Conservation (phyloP, 306 rosid genomes). For the Glycine tomentella region DNA sequence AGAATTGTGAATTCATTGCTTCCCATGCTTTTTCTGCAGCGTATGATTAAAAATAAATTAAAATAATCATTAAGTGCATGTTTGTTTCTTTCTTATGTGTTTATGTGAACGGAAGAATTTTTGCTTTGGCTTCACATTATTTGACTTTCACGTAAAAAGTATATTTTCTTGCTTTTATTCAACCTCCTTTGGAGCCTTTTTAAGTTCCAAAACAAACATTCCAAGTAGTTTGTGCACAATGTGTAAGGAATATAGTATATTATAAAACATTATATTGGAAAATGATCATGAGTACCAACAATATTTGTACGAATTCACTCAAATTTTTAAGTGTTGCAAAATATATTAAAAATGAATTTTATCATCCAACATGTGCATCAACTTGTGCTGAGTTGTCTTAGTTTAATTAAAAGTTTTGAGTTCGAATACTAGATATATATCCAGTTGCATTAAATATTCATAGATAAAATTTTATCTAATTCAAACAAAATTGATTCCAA, state of each 20-base stretch:
- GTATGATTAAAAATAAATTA: background rate
- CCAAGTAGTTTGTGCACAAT: background rate
- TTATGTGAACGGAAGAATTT: background rate
- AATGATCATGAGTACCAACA: background rate
- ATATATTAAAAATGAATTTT: background rate
- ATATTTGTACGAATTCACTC: background rate
- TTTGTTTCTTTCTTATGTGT: background rate
- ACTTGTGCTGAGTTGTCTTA: too few relatives aligned
- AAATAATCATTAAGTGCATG: background rate
- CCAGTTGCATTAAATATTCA: too few relatives aligned
- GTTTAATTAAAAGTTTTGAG: too few relatives aligned
- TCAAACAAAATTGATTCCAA: too few relatives aligned
- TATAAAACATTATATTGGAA: background rate
- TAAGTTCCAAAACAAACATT: background rate
- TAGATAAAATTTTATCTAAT: too few relatives aligned
- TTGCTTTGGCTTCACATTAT: background rate
- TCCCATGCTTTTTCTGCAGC: background rate
- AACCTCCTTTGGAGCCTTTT: background rate
- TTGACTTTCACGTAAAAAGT: background rate
- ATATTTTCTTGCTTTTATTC: background rate
- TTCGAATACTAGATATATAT: too few relatives aligned
- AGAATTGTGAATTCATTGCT: background rate
- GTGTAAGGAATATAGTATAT: too few relatives aligned
- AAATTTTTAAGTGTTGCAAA: background rate
- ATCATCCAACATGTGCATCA: too few relatives aligned